Percentiles rank a stretch among this genome's conserved stretches.
phyloP scores from a whole-genome alignment of 352 stramenopile genomes.

The Pythium chondricola region DNA sequence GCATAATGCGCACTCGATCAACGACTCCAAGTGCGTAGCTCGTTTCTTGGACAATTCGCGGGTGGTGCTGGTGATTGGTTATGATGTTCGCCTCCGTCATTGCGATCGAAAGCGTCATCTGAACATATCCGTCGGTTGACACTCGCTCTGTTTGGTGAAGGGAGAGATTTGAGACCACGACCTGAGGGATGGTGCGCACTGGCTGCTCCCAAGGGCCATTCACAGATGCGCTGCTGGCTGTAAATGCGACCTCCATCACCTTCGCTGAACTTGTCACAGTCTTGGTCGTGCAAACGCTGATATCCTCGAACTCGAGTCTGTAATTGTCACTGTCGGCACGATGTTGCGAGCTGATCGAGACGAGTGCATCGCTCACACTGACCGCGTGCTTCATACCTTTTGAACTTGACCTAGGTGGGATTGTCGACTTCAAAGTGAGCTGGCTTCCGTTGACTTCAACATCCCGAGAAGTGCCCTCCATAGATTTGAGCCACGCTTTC shows the following conservation, averaged over 20 bases:
- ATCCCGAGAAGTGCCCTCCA: neutral
- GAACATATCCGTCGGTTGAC: neutral
- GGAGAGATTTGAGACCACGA: neutral
- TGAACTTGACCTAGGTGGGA: constrained; percentile 13
- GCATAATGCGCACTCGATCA: constrained; percentile 30
- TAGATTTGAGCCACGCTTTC: constrained; percentile 3
- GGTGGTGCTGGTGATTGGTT: constrained; percentile 8
- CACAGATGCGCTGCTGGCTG: neutral
- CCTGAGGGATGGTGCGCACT: neutral
- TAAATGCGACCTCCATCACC: neutral
- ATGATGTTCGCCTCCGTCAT: constrained; percentile 6
- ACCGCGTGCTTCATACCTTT: constrained; percentile 8
- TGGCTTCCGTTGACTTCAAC: constrained; percentile 8
- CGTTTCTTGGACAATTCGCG: constrained; percentile 15
- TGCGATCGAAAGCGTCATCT: constrained; percentile 1
- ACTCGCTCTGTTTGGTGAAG: constrained; percentile 10
- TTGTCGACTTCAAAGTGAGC: neutral
- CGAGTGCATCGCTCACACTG: constrained; percentile 6
- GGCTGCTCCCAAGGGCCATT: too few species aligned
- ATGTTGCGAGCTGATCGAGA: constrained; percentile 3
- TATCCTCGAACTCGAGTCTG: neutral
- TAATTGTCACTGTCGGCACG: neutral
- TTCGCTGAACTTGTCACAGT: neutral
- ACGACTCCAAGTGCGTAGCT: constrained; percentile 20
- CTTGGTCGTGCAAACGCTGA: neutral